These are phyloP conservation scores for Epichloe brachyelytri DNA, from an alignment of 2,329 filamentous ascomycete genomes.

Conservation along the genomic window DNA sequence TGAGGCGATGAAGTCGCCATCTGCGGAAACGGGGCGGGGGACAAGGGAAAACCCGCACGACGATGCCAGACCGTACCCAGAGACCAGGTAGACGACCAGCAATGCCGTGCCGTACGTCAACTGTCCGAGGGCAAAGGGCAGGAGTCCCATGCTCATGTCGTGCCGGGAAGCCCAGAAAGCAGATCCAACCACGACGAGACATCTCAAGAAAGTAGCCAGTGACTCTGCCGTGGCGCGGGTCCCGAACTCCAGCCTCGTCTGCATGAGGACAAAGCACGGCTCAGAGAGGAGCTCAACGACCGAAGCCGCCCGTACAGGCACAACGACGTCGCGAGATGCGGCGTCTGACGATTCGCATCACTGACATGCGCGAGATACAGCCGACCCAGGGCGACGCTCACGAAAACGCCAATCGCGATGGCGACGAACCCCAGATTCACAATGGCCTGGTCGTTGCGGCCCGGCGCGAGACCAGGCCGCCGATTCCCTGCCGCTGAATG, in stretches of 20 bases:
- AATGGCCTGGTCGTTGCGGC: constrained; percentile 52
- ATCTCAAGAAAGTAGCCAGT: constrained; percentile 66
- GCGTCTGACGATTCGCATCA: constrained; percentile 38
- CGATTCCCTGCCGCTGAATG: constrained; percentile 57
- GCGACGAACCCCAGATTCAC: constrained; percentile 83
- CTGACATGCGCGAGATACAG: constrained; percentile 49
- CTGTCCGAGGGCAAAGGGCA: constrained; percentile 86
- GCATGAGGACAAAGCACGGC: constrained; percentile 78
- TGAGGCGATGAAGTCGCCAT: constrained; percentile 34
- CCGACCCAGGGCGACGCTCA: constrained; percentile 51
- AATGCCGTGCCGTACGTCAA: constrained; percentile 59
- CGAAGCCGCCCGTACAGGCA: constrained; percentile 43
- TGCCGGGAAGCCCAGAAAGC: constrained; percentile 48
- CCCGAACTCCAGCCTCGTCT: constrained; percentile 68
- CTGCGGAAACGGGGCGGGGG: constrained; percentile 24
- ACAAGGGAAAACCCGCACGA: constrained; percentile 57
- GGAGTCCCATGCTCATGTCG: constrained; percentile 49
- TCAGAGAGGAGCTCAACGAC: constrained; percentile 71
- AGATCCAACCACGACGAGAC: constrained; percentile 56
- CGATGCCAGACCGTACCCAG: constrained; percentile 43
- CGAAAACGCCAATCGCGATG: constrained; percentile 51
- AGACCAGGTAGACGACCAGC: constrained; percentile 54
- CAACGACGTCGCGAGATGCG: constrained; percentile 46
- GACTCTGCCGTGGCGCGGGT: constrained; percentile 74
- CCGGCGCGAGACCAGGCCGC: neutral